Evolutionary conservation across 2,329 filamentous ascomycete genomes (phyloP).

Genomic region (Fusarium drepaniforme): DNA sequence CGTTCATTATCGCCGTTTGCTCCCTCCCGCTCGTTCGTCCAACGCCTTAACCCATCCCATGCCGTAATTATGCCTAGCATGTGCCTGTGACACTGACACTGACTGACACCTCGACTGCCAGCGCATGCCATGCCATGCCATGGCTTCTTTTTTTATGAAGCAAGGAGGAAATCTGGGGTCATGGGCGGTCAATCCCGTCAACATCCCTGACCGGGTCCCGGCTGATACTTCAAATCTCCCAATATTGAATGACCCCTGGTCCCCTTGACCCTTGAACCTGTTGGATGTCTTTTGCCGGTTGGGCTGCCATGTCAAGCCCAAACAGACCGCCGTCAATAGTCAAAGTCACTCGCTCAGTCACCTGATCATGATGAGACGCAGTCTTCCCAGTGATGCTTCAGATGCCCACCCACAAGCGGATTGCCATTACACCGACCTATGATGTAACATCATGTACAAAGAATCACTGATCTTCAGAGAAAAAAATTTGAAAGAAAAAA

Average conservation of each 20-base stretch:
- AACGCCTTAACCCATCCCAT: not conserved
- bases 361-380: slow-evolving; percentile 24
- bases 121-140: not conserved
- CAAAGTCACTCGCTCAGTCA: slow-evolving; percentile 1
- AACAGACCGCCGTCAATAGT: not conserved
- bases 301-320: not conserved
- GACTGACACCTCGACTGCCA: not conserved
- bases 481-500: not conserved
- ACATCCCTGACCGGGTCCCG: not conserved
- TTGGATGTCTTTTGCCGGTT: not conserved
- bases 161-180: not conserved
- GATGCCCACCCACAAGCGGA: not conserved
- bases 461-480: not conserved
- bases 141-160: not conserved
- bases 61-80: not conserved
- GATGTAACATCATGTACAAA: slow-evolving; percentile 25
- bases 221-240: not conserved
- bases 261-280: not conserved
- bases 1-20: not conserved
- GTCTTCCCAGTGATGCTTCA: not conserved
- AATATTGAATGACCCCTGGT: not conserved
- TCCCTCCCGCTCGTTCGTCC: not conserved
- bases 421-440: not conserved
- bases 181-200: not conserved
- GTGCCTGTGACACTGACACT: not conserved